These are phyloP conservation scores for Dactylellina haptotyla DNA, from an alignment of 2,329 filamentous ascomycete species.

Conservation along the genomic window DNA sequence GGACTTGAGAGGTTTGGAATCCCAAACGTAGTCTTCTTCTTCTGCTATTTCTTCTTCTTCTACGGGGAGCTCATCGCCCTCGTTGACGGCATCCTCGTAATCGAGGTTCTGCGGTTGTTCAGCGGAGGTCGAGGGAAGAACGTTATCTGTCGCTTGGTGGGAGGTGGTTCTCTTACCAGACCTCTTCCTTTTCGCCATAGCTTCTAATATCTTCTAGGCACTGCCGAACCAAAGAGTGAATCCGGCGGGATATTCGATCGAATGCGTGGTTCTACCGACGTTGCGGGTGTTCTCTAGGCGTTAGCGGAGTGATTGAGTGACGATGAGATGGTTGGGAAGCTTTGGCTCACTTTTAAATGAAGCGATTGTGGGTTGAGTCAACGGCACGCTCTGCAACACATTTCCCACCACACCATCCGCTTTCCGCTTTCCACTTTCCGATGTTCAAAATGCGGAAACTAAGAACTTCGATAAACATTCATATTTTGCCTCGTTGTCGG, in stretches of 20 bases:
- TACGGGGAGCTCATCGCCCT: constrained; percentile 6
- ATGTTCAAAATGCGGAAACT: background rate
- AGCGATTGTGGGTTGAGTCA: background rate
- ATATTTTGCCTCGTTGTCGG: too few relatives aligned
- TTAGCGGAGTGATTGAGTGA: too few relatives aligned
- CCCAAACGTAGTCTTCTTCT: constrained; percentile 43
- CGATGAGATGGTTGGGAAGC: too few relatives aligned
- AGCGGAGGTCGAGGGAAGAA: constrained; percentile 31
- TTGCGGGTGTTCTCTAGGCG: too few relatives aligned
- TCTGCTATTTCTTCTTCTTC: background rate
- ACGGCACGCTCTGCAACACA: background rate
- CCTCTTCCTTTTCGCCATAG: constrained; percentile 53
- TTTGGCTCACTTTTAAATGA: too few relatives aligned
- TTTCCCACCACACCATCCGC: background rate
- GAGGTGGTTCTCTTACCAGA: constrained; percentile 48
- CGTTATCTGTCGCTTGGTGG: constrained; percentile 23
- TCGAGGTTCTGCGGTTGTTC: constrained; percentile 46
- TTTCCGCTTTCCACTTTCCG: background rate
- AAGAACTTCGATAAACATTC: too few relatives aligned
- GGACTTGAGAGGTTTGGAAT: constrained; percentile 43
- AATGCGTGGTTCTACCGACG: background rate
- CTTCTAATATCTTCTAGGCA: background rate
- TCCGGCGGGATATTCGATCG: background rate
- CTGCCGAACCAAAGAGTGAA: background rate
- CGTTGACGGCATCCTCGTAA: constrained; percentile 15